Base-by-base conservation (phyloP, 352 stramenopile genomes). In the Pythium rhizo-oryzae region DNA sequence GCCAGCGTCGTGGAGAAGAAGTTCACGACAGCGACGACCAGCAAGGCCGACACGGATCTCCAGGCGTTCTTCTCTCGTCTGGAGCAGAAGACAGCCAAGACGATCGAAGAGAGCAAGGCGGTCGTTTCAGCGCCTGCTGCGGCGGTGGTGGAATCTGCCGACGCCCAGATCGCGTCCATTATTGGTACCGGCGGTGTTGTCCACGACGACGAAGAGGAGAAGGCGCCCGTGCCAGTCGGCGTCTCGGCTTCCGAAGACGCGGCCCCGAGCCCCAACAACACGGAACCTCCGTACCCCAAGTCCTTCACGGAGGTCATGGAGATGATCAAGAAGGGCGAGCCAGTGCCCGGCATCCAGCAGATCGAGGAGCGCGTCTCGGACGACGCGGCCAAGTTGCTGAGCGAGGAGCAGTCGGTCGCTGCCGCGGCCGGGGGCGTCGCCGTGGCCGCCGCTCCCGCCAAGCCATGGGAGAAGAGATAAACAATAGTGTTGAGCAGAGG, bases 281-380 rank as follows among this genome's bases (percentile, higher is more conserved):
- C 49, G 2, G 76, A 78, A 4, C 85, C 85, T 21, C 64, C 78
- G 25, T 91, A 90, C 56, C 85, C 85, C 0, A 76, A 88, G 58
- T 91, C 85, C 7, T 93, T 93, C 61, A 84, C 74, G 11, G 81
- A 93, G 9, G 81, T 93, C 35, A 89, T 91, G 81, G 78, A 87
- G 69, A 74, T 91, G 67, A 73, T 93, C 46, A 83, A 91, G 61
- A 89, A 89, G 66, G 82, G 82, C 15, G 85, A 91, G 58, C 75
- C 70, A 12, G 82, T 92, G n/a, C 82, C 84, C 6, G 84, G 82
- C 8, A 91, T 92, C 64, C 81, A 85, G 21, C 76, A 91, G 24
- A 91, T 92, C 33, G 82, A 92, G 33, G 82, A 92, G 53, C 88
- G 87, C 35, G 47, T 92, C 33, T 92, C 84, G 0, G 76, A 84